Base-by-base conservation (phyloP, 495 filamentous ascomycete species). In the Penicillium roqueforti region DNA sequence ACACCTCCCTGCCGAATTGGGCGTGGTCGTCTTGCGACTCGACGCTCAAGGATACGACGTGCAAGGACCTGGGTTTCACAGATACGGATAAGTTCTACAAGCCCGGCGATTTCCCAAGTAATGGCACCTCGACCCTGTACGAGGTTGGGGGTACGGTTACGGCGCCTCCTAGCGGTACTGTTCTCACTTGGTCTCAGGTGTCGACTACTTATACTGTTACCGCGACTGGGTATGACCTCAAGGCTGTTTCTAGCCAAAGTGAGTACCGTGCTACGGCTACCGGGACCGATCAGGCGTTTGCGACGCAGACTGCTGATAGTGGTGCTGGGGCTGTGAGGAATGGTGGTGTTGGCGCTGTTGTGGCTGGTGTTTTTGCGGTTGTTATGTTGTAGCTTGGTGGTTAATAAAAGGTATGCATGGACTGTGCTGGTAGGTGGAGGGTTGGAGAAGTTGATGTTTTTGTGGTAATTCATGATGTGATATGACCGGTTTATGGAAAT, bases 111-210 rank as follows among this genome's bases (percentile, higher is more conserved):
- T 57, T 58, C 18, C 64, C 64, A 4, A 41, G 36, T 9, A 67
- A 67, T 34, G 64, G 64, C 0, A 60, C 56, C 1, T 54, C 54
- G 3, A 62, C 56, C n/a, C 47, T 67, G 36, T 23, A 22, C 23
- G 61, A 67, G 22, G 50, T 65, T n/a, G 61, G n/a, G 0, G 64
- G 64, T 0, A 65, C 61, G 2, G 46, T 67, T 10, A 57, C 56
- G 0, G 59, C 55, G 4, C 64, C 64, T 6, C 61, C 64, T 0
- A 58, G 54, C 28, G 64, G 64, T 25, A 67, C 64, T 1, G 59
- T 67, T 9, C 25, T 67, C 13, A 60, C 59, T 23, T 67, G 64
- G 64, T 65, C 61, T 1, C 64, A 67, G 52, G 46, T 56, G n/a
- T 57, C 49, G 6, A 48, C 56, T 29, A 65, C 56, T 13, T 65